These are phyloP conservation scores for Russula virescens DNA, from an alignment of 768 basidiomycete species.

Conservation along the genomic window DNA sequence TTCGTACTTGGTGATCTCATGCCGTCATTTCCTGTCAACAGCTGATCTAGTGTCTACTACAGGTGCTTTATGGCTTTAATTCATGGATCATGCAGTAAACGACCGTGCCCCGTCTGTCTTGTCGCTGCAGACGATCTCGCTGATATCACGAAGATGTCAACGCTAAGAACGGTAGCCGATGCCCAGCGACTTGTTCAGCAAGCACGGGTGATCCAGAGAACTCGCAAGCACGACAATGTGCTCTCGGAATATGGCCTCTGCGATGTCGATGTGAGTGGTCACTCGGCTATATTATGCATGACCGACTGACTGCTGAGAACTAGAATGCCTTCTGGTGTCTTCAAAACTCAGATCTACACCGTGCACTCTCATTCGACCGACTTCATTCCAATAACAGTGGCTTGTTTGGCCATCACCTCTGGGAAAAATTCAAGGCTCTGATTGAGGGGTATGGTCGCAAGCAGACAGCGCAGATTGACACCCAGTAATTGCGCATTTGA, in stretches of 20 bases:
- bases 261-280: not conserved
- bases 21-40: not conserved
- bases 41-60: not conserved
- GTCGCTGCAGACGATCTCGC: not conserved
- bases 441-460: not conserved
- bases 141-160: not conserved
- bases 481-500: not conserved
- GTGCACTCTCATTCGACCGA: not conserved
- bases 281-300: not conserved
- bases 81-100: not conserved
- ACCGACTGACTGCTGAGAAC: not conserved
- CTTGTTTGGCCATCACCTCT: not conserved
- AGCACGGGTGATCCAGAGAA: not conserved
- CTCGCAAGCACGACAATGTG: not conserved
- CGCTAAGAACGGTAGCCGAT: not conserved
- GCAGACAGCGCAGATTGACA: not conserved
- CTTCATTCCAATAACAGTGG: not conserved
- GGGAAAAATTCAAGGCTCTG: not conserved
- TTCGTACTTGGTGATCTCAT: not conserved
- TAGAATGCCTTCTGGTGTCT: constrained; percentile 7
- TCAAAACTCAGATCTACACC: not conserved
- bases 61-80: constrained; percentile 1
- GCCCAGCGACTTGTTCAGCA: not conserved
- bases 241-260: not conserved
- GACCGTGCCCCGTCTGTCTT: not conserved